Evolutionary conservation across 306 rosid species (phyloP).

Genomic region (Lathyrus oleraceus): DNA sequence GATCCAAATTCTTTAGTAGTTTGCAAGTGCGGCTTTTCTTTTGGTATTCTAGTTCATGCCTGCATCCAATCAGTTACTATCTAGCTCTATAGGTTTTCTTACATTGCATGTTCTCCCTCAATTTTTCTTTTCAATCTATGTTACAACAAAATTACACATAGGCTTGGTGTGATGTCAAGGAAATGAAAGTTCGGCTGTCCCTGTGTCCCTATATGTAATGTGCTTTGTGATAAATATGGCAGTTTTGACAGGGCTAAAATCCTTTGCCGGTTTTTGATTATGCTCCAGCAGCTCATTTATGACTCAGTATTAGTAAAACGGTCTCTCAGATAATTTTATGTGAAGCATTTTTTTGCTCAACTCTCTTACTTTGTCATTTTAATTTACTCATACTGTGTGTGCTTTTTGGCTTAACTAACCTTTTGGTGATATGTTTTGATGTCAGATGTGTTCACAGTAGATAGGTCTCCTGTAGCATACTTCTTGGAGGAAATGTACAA

Average conservation of each 20-base stretch:
- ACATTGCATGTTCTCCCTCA: constrained; percentile 25
- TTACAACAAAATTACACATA: constrained; percentile 4
- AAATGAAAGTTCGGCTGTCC: constrained; percentile 23
- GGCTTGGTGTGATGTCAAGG: constrained; percentile 17
- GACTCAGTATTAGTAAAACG: constrained; percentile 10
- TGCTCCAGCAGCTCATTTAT: constrained; percentile 33
- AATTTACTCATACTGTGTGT: neutral
- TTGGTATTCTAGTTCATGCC: neutral
- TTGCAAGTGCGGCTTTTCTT: constrained; percentile 18
- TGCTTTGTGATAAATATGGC: constrained; percentile 13
- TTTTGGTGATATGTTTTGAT: constrained; percentile 34
- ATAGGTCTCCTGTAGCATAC: constrained; percentile 68
- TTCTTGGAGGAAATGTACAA: constrained; percentile 83
- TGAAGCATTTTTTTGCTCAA: constrained; percentile 3
- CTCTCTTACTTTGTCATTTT: constrained; percentile 26
- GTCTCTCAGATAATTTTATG: neutral
- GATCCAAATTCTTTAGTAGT: neutral
- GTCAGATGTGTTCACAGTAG: constrained; percentile 62
- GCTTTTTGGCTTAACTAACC: constrained; percentile 12
- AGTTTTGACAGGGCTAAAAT: constrained; percentile 9
- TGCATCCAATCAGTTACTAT: constrained; percentile 6
- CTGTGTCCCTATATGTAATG: constrained; percentile 5
- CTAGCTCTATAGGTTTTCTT: neutral
- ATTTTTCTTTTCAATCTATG: neutral
- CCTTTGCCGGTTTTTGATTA: constrained; percentile 16